phyloP scores from a whole-genome alignment of 106 monocot species.

The Hemerocallis citrina region DNA sequence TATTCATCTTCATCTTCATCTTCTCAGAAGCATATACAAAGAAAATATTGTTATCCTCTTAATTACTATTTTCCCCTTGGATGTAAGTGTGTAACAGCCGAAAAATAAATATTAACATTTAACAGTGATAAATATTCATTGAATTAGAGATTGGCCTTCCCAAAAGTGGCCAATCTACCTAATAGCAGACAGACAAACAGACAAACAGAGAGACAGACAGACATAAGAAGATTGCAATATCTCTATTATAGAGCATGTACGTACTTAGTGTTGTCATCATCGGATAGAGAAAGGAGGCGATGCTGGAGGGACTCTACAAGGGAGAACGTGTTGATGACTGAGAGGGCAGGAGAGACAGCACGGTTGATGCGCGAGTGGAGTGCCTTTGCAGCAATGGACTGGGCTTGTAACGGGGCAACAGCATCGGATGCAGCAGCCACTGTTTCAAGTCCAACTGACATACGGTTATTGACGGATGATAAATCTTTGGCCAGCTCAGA shows the following conservation, averaged over 20 bases:
- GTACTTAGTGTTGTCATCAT: not conserved
- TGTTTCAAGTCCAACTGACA: slow-evolving; percentile 7
- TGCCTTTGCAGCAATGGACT: slow-evolving; percentile 21
- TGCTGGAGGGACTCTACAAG: slow-evolving; percentile 23
- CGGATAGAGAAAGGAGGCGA: slow-evolving; percentile 11
- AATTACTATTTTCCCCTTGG: no score
- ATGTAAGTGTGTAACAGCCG: no score
- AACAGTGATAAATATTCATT: no score
- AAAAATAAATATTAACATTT: no score
- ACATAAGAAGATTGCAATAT: no score
- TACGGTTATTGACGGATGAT: slow-evolving; percentile 2
- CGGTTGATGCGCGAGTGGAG: slow-evolving; percentile 39
- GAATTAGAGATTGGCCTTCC: no score
- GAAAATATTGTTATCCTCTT: not conserved
- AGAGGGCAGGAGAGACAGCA: slow-evolving; percentile 27
- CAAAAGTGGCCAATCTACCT: no score
- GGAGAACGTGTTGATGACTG: slow-evolving; percentile 22
- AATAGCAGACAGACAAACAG: no score
- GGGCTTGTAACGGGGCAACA: slow-evolving; percentile 26
- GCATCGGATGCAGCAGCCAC: slow-evolving; percentile 9
- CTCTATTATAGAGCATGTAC: not conserved
- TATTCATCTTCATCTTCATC: not conserved
- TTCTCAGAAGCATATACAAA: not conserved
- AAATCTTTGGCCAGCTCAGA: slow-evolving; percentile 1
- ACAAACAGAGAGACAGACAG: no score